A percentile compares a stretch with the other conserved stretches of the same genome.
Conservation (phyloP, 1,139 yeast species). For the Williopsis jadinii region DNA sequence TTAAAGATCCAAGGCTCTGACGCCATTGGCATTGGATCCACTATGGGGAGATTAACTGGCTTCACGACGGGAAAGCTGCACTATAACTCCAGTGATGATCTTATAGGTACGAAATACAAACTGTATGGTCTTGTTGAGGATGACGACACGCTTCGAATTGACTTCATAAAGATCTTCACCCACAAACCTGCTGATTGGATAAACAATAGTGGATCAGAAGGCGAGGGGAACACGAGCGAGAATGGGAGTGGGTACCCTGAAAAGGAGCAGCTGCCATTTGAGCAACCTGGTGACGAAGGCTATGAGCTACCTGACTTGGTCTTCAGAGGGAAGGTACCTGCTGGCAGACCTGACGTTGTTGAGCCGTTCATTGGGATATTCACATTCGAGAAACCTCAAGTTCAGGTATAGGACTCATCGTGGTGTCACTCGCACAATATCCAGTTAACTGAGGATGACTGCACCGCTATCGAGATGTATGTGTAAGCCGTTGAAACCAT, state of each 20-base stretch:
- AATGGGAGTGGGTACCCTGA: background rate
- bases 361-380: constrained; percentile 54
- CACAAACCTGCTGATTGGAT: constrained; percentile 8
- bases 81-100: constrained; percentile 43
- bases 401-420: background rate
- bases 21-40: constrained; percentile 50
- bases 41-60: constrained; percentile 53
- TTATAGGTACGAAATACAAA: constrained; percentile 43
- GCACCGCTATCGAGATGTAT: too few species aligned
- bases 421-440: too few species aligned
- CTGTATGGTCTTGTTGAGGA: constrained; percentile 46
- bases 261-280: constrained; percentile 12
- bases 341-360: constrained; percentile 44
- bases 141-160: constrained; percentile 42
- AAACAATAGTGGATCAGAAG: background rate
- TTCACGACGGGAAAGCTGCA: constrained; percentile 44
- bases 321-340: constrained; percentile 47
- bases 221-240: background rate
- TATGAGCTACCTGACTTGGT: constrained; percentile 39
- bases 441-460: too few species aligned
- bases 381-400: constrained; percentile 35
- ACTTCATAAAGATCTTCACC: constrained; percentile 41
- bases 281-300: constrained; percentile 26
- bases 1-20: constrained; percentile 46
- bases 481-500: too few species aligned